phyloP scores from a whole-genome alignment of 306 rosid species.

The Comarum palustre region DNA sequence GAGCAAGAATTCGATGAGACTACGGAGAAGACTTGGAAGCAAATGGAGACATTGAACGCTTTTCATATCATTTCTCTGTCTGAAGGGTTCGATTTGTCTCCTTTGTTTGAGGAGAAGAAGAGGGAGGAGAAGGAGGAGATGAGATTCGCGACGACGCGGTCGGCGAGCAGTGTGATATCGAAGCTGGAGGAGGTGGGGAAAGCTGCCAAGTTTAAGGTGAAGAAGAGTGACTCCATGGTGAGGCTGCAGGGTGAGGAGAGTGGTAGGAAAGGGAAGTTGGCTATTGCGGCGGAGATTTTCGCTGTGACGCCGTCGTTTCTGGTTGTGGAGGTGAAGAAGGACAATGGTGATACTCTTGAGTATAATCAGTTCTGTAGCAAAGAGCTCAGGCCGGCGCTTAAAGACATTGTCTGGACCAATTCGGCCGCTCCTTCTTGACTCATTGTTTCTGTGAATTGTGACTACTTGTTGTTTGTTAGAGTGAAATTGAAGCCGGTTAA shows the following conservation, averaged over 20 bases:
- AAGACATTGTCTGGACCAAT: constrained; percentile 71
- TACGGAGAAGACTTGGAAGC: constrained; percentile 22
- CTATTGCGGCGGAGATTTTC: constrained; percentile 76
- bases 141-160: constrained; percentile 72
- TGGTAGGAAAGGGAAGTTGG: constrained; percentile 77
- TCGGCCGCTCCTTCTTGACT: constrained; percentile 37
- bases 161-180: constrained; percentile 86
- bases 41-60: constrained; percentile 61
- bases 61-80: constrained; percentile 76
- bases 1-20: constrained; percentile 37
- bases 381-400: constrained; percentile 89
- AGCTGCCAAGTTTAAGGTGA: constrained; percentile 60
- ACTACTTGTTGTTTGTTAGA: not conserved
- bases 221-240: constrained; percentile 68
- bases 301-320: constrained; percentile 69
- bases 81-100: constrained; percentile 82
- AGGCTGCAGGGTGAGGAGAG: constrained; percentile 61
- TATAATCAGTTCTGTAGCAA: constrained; percentile 86
- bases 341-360: constrained; percentile 78
- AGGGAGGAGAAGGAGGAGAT: constrained; percentile 77
- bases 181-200: constrained; percentile 72
- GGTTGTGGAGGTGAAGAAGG: constrained; percentile 93
- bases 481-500: not conserved
- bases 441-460: not conserved
- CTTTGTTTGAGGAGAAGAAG: constrained; percentile 78